Evolutionary conservation across 2,329 filamentous ascomycete species (phyloP).

Genomic region (Alternaria gansuensis): DNA sequence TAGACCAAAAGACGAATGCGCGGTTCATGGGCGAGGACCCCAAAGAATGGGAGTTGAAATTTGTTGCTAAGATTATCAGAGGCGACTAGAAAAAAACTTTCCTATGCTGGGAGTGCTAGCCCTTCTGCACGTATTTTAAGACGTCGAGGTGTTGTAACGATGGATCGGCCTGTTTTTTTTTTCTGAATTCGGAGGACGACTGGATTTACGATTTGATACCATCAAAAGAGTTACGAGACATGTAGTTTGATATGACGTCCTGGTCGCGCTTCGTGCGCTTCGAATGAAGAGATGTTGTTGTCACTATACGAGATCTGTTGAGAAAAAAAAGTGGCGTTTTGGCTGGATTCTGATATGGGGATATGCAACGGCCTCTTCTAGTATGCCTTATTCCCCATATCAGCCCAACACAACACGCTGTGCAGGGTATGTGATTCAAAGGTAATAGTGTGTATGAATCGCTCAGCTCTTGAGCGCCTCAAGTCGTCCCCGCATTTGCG

Average conservation of each 20-base stretch:
- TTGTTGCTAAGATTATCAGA: constrained; percentile 49
- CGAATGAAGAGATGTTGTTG: not conserved
- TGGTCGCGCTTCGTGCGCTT: constrained; percentile 1
- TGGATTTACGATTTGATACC: constrained; percentile 6
- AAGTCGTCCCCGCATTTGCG: constrained; percentile 90
- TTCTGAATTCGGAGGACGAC: not conserved
- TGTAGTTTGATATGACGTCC: not conserved
- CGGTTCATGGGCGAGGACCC: constrained; percentile 44
- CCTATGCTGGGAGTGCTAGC: not conserved
- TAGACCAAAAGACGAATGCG: constrained; percentile 44
- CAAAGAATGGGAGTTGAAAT: constrained; percentile 52
- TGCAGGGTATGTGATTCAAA: not conserved
- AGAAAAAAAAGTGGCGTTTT: not conserved
- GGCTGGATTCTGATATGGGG: not conserved
- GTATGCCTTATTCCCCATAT: constrained; percentile 10
- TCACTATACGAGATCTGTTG: not conserved
- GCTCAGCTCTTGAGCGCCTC: constrained; percentile 87
- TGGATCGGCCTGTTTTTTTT: not conserved
- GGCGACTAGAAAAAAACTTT: constrained; percentile 27
- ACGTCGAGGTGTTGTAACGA: not conserved
- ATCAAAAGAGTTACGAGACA: not conserved
- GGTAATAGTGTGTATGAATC: not conserved
- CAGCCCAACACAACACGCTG: constrained; percentile 1
- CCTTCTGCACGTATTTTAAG: not conserved
- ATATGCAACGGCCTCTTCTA: not conserved